Percentiles rank a stretch among this genome's conserved stretches.
These are phyloP conservation scores for Parsonsia alboflavescens DNA, from an alignment of 257 asterid species.

Conservation along the genomic window DNA sequence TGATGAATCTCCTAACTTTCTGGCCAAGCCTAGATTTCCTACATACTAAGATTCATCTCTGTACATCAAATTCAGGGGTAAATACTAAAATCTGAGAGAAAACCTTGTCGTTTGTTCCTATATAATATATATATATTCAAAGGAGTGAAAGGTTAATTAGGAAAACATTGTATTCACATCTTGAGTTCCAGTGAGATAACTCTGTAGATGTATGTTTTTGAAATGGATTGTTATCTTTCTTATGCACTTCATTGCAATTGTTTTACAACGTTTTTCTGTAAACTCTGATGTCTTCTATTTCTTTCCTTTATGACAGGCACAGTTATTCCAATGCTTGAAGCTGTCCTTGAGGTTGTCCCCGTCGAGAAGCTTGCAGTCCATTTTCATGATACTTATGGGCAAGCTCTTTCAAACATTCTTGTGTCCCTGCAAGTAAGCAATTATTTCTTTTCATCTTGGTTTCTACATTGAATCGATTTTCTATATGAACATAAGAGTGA, in stretches of 20 bases:
- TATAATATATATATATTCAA: no score
- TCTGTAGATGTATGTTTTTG: not conserved
- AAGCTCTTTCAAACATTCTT: conserved; percentile 90
- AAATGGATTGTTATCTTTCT: not conserved
- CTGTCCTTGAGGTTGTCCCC: conserved; percentile 75
- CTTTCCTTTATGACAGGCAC: conserved; percentile 43
- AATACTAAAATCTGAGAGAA: not conserved
- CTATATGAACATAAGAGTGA: not conserved
- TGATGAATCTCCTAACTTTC: no score
- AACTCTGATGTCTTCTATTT: not conserved
- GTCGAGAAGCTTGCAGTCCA: conserved; percentile 89
- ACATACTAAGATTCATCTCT: not conserved
- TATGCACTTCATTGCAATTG: not conserved
- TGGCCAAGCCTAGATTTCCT: not conserved
- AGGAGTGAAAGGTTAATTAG: no score
- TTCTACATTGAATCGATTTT: not conserved
- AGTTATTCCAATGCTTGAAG: conserved; percentile 84
- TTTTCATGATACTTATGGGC: conserved; percentile 97
- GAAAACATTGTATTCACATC: not conserved
- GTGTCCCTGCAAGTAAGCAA: conserved; percentile 69
- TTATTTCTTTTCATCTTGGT: not conserved
- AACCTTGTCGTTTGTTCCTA: not conserved
- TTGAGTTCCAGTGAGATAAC: not conserved
- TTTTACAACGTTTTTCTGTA: not conserved
- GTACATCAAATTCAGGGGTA: not conserved